Base-by-base conservation (phyloP, 2,329 filamentous ascomycete genomes). In the Pseudogymnoascus sp. region DNA sequence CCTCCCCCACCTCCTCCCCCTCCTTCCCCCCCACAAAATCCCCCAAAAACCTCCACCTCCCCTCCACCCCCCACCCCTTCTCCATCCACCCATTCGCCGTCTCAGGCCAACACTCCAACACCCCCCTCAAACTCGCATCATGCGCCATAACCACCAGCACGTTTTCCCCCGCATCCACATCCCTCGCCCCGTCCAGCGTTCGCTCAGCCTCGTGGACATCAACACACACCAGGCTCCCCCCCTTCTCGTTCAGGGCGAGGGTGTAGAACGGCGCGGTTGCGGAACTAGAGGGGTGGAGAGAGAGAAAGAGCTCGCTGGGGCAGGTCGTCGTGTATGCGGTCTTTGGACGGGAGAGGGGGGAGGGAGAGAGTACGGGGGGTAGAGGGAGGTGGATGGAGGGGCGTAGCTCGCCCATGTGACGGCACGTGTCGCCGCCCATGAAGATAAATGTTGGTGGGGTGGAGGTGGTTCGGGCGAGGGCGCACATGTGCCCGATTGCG, bases 401-500 rank as follows among this genome's bases (percentile, higher is more conserved):
- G n/a, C 80, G 70, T 18, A 81, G 75, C 66, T 79, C 75, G 18
- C 76, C 77, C 7, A 71, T 72, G 64, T 81, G 76, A 65, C 81
- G 79, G 37, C 74, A 77, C 4, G 75, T 72, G 68, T 83, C 81
- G 16, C 78, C 80, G 29, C 78, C 80, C 73, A 83, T 78, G 66
- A 82, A 75, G 29, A 82, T 75, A 68, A 82, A 83, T 0, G 75
- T 75, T 36, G 69, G 70, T 1, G 70, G 68, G 12, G 60, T 64
- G 12, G 65, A n/a, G 0, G 74, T 73, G 0, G 76, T 78, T 6
- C 81, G 73, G 1, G 79, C 81, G 0, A 84, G 73, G 3, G 75
- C 81, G 64, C 76, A 78, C n/a, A 81, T 72, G 67, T 83, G 81
- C 1, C 79, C 80, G 10, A 80, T 70, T 0, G 78, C 76, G 67